phyloP scores from a whole-genome alignment of 2,329 filamentous ascomycete genomes.

The Fusarium sp. region DNA sequence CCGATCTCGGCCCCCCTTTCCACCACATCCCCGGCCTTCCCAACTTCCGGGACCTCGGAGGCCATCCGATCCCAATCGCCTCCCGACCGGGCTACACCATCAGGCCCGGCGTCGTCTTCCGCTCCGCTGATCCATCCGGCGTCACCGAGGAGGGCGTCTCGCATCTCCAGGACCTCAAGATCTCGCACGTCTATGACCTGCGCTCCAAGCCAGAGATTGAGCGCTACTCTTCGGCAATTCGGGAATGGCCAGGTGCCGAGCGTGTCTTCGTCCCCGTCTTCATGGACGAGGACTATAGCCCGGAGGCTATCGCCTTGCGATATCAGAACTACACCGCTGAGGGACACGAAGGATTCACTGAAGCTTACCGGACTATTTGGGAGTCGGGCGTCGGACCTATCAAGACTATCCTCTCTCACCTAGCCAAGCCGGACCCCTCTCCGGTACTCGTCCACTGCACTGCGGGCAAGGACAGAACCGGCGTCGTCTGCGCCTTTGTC shows the following conservation, averaged over 20 bases:
- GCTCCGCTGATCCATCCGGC: slow-evolving; percentile 73
- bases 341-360: slow-evolving; percentile 68
- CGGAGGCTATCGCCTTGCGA: slow-evolving; percentile 70
- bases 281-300: slow-evolving; percentile 66
- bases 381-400: slow-evolving; percentile 63
- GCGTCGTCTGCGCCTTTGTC: slow-evolving; percentile 74
- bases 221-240: slow-evolving; percentile 47
- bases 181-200: slow-evolving; percentile 75
- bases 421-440: slow-evolving; percentile 55
- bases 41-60: slow-evolving; percentile 77
- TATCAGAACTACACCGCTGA: slow-evolving; percentile 68
- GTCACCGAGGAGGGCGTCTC: slow-evolving; percentile 64
- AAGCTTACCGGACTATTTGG: slow-evolving; percentile 72
- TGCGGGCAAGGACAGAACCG: slow-evolving; percentile 81
- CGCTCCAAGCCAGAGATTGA: slow-evolving; percentile 71
- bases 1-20: slow-evolving; percentile 56
- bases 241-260: slow-evolving; percentile 55
- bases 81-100: slow-evolving; percentile 66
- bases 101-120: slow-evolving; percentile 69
- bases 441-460: slow-evolving; percentile 78
- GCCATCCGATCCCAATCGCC: slow-evolving; percentile 60
- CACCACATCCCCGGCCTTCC: slow-evolving; percentile 65
- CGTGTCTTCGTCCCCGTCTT: slow-evolving; percentile 73
- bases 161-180: slow-evolving; percentile 64
- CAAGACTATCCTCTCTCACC: slow-evolving; percentile 62